Base-by-base conservation (phyloP, 1,139 yeast species). In the Magnusiomyces fungicola region DNA sequence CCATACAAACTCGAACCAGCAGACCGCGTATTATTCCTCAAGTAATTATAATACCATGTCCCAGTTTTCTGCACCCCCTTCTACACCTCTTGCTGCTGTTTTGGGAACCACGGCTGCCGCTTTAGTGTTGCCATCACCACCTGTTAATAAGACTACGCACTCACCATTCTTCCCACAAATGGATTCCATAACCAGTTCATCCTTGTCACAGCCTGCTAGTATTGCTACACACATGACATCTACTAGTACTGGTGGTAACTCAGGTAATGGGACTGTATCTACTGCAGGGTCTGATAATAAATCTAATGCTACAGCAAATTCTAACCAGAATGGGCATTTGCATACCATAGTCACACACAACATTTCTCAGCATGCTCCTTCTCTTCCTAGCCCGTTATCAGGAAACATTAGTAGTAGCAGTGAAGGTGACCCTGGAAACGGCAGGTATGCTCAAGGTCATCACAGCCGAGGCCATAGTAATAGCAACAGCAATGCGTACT, bases 101-200 rank as follows among this genome's bases (percentile, higher is more conserved):
- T 56, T 68, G 16, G 71, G 71, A 0, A 62, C 68, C 3, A 70
- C 71, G 3, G 71, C 70, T 2, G 67, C 66, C 53, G 69, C 68
- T 0, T 9, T 18, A 18, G 64, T 67, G 14, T 55, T 63, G 49
- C 60, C 61, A 5, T 59, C 61, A 4, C 54, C 54, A 3, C 53
- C 54, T 7, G 47, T 48, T 21, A 53, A 52, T 34, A 53, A 53
- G 42, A 45, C 50, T n/a, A 49, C 54, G 9, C 55, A 56, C n/a
- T 55, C 58, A 10, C 50, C 51, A 14, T 49, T 47, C 16, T 55
- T 58, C 18, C 48, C 50, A 0, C 55, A 58, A 10, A 50, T 54
- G 54, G 50, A 53, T 53, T 30, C 59, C 56, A 38, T 14, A 3
- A 22, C 25, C 12, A 38, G n/a, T 23, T 21, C 41, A 9, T 14